These are phyloP conservation scores for Neoscytalidium dimidiatum DNA, from an alignment of 2,329 filamentous ascomycete genomes.

Conservation along the genomic window DNA sequence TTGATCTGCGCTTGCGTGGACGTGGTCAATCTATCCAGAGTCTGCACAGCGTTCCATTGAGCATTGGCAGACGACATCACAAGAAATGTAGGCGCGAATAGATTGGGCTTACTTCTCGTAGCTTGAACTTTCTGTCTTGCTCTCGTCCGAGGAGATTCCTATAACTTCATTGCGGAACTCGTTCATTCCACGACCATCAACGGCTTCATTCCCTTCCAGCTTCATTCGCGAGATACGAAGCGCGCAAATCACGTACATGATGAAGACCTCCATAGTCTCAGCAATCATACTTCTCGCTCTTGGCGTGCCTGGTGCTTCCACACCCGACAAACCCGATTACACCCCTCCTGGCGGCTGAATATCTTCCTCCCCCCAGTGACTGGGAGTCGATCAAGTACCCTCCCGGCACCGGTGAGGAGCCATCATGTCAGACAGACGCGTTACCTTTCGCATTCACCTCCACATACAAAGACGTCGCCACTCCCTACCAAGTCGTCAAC, in stretches of 20 bases:
- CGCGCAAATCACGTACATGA: background rate
- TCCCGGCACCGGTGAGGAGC: background rate
- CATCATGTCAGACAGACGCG: slow-evolving; percentile 25
- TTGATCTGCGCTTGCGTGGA: background rate
- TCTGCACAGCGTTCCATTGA: background rate
- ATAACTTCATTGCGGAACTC: background rate
- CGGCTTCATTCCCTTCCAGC: background rate
- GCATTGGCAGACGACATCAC: background rate
- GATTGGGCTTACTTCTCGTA: background rate
- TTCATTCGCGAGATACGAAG: background rate
- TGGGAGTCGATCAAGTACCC: background rate
- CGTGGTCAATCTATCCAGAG: background rate
- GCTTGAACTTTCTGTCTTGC: background rate
- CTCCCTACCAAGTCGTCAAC: slow-evolving; percentile 53
- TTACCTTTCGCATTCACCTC: slow-evolving; percentile 49
- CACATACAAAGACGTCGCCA: slow-evolving; percentile 51
- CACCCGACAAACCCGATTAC: background rate
- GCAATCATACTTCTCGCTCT: background rate
- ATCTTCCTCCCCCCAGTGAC: background rate
- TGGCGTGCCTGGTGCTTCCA: background rate
- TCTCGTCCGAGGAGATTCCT: background rate
- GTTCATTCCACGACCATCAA: background rate
- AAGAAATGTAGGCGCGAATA: background rate
- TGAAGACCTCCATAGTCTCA: background rate
- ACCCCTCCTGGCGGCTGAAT: background rate